These are phyloP conservation scores for Kwoniella botswanensis DNA, from an alignment of 768 basidiomycete genomes.

Conservation along the genomic window DNA sequence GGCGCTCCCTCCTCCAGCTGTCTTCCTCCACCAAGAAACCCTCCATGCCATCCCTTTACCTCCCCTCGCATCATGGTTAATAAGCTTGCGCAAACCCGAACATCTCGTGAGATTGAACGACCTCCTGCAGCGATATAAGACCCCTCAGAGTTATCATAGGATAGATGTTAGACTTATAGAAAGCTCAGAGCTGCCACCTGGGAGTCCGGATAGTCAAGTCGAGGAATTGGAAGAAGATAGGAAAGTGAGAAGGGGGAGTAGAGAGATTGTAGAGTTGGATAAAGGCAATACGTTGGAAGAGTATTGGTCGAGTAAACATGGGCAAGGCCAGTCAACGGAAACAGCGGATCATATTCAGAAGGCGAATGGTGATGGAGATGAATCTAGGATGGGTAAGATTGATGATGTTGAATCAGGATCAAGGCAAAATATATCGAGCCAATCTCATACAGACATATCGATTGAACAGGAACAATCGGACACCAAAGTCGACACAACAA, in stretches of 20 bases:
- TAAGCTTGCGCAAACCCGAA: constrained; percentile 24
- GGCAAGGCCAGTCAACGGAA: neutral
- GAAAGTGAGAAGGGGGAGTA: constrained; percentile 11
- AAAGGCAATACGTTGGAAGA: neutral
- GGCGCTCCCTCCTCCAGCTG: constrained; percentile 33
- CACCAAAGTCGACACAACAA: neutral
- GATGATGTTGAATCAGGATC: neutral
- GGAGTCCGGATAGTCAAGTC: constrained; percentile 17
- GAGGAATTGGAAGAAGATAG: neutral
- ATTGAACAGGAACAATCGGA: neutral
- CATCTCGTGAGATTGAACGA: constrained; percentile 44
- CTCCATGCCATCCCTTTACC: constrained; percentile 44
- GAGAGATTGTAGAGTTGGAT: constrained; percentile 8
- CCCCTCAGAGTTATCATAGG: constrained; percentile 44
- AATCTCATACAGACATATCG: neutral
- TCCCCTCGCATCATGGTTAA: constrained; percentile 44
- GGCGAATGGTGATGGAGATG: neutral
- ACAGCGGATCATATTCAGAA: neutral
- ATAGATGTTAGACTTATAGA: constrained; percentile 41
- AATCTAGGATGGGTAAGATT: too few species aligned
- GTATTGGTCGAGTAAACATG: neutral
- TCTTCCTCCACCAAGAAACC: constrained; percentile 38
- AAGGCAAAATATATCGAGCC: neutral
- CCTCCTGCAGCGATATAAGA: constrained; percentile 38
- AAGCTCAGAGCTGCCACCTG: constrained; percentile 40